Base-by-base conservation (phyloP, 768 basidiomycete species). In the Boletus coccyginus region DNA sequence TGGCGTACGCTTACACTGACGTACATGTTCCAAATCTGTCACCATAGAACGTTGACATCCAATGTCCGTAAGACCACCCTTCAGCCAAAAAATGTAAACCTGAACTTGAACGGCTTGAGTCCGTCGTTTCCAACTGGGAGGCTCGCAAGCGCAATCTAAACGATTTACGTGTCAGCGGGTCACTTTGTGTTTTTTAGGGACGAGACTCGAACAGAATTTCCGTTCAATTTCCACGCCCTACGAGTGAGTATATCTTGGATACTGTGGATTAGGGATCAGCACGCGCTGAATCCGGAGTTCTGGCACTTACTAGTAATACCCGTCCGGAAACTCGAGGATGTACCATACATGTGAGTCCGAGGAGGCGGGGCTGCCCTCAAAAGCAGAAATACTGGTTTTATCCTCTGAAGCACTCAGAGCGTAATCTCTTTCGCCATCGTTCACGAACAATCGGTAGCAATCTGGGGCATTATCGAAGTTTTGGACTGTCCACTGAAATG, bases 361-460 rank as follows among this genome's bases (percentile, higher is more conserved):
- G 11, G 56, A 52, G 5, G 45, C 40, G 21, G 58, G 56, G 6
- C 40, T 51, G 5, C 45, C 45, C 27, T 58, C 56, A 7, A 10
- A 43, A 6, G 49, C 7, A 19, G 19, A 21, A 16, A 58, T 13
- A 21, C 13, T 31, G 5, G 39, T 21, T 24, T 16, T 13, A 19
- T 42, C 21, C 13, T 51, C 49, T 29, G 39, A 7, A 16, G 29
- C 44, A 13, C 17, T 19, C 38, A 58, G 29, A 21, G 44, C 49
- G 17, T 57, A 58, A 43, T 58, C 56, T 29, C 24, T 58, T 11
- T 38, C 14, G n/a, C 57, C 56, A 27, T 58, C 49, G 40, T 42
- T 57, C 24, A 58, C 48, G 44, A 58, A 58, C 27, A 58, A 27
- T 29, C 56, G 56, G 12, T 59, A 59, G 45, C 46, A 58, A 58